A percentile compares a stretch with the other conserved stretches of the same genome.
phyloP scores from a whole-genome alignment of 2,329 filamentous ascomycete genomes.

The Coniella lustricola region DNA sequence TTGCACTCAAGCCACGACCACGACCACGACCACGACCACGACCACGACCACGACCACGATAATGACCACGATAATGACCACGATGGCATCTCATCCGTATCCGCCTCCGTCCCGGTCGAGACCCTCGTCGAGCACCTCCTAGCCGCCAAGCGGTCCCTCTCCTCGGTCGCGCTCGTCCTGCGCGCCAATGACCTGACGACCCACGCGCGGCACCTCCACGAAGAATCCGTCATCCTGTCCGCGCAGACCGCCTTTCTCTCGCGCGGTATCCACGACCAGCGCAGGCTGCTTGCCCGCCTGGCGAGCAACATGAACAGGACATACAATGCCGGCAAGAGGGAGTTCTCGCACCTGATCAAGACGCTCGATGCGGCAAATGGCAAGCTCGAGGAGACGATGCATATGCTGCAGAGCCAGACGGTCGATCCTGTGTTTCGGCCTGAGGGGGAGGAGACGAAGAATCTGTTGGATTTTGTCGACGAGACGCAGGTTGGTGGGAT shows the following conservation, averaged over 20 bases:
- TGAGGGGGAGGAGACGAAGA: constrained; percentile 49
- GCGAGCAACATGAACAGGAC: constrained; percentile 45
- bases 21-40: background rate
- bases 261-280: constrained; percentile 51
- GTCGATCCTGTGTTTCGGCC: constrained; percentile 61
- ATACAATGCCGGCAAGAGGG: constrained; percentile 50
- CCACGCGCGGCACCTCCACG: constrained; percentile 64
- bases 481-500: constrained; percentile 61
- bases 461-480: constrained; percentile 69
- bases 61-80: no score
- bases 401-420: constrained; percentile 53
- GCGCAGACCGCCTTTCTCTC: constrained; percentile 64
- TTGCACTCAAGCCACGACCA: background rate
- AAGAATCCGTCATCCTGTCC: constrained; percentile 68
- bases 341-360: constrained; percentile 55
- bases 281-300: constrained; percentile 43
- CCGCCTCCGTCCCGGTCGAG: constrained; percentile 51
- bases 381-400: constrained; percentile 59
- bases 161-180: constrained; percentile 74
- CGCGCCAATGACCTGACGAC: constrained; percentile 83
- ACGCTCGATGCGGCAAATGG: constrained; percentile 60
- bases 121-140: constrained; percentile 78
- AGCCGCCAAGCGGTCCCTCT: constrained; percentile 78
- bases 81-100: constrained; percentile 24
- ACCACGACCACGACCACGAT: background rate